phyloP scores from a whole-genome alignment of 129 eudicot species.

The Flaveria bidentis region DNA sequence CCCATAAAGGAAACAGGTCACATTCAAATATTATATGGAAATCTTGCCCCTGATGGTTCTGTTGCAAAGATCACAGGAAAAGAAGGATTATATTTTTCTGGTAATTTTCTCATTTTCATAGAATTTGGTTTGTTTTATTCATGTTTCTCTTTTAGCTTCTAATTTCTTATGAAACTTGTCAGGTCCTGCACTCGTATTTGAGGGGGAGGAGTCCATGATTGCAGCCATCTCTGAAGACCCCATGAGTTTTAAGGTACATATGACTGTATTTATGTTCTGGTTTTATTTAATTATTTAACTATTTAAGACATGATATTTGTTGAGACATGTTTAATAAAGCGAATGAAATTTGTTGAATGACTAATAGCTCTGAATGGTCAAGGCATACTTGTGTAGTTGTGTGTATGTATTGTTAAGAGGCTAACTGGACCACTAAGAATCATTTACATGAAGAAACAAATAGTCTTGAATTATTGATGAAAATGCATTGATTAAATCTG shows the following conservation, averaged over 20 bases:
- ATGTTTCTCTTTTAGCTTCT: background rate
- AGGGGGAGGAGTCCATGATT: conserved; percentile 98
- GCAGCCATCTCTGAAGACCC: conserved; percentile 87
- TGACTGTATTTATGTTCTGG: background rate
- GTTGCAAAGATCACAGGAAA: conserved; percentile 99
- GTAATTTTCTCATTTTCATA: conserved; percentile 30
- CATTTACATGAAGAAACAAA: background rate
- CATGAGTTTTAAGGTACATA: conserved; percentile 67
- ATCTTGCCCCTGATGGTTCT: conserved; percentile 98
- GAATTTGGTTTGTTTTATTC: background rate
- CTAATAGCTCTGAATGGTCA: background rate
- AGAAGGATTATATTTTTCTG: conserved; percentile 92
- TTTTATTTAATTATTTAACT: background rate
- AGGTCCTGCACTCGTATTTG: conserved; percentile 96
- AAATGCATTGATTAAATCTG: background rate
- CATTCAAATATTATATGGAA: conserved; percentile 87
- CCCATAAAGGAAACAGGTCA: conserved; percentile 97
- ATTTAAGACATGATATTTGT: background rate
- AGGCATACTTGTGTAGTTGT: background rate
- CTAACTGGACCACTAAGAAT: background rate
- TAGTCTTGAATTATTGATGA: background rate
- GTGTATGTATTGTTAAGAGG: background rate
- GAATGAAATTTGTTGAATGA: background rate
- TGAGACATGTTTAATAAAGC: background rate
- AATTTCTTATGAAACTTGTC: conserved; percentile 1